Base-by-base conservation (phyloP, 176 grass and related monocot genomes). In the Hyparrhenia diplandra region DNA sequence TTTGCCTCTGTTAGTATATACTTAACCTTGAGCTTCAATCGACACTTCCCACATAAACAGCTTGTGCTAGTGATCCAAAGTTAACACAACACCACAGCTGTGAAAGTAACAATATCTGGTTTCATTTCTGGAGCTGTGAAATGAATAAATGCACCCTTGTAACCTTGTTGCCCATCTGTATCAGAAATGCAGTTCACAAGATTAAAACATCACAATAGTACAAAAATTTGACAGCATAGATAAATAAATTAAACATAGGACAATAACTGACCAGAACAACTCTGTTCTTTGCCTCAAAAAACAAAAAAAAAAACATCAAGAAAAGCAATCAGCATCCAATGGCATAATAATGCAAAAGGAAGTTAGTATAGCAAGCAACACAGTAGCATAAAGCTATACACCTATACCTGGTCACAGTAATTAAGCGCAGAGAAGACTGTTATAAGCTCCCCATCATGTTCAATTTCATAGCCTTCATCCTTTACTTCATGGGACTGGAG, bases 131-230 rank as follows among this genome's bases (percentile, higher is more conserved):
- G 91, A 75, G 89, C 85, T 30, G 64, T 78, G 23, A 94, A 93
- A 63, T 77, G 90, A 78, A 99, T 94, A 83, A 90, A 93, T 81
- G 93, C 97, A 83, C 97, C 97, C 78, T 91, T 99, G 83, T 99
- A 83, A 93, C 97, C 78, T 91, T 99, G 83, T 99, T 99, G 47
- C 85, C 93, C 91, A 99, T 99, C 97, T 90, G 89, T 67, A 84
- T 75, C 57, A 79, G 66, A 65, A 64, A 67, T 21, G 17, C 47
- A 73, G 40, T 61, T 52, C 32, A 57, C 65, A 80, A 29, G 4
- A 69, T 55, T 51, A 68, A 27, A 25, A 54, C 11, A 46, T 1
- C 21, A 40, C 23, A 42, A 42, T 16, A 28, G 23, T 39, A 35
- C 25, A 31, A 2, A 32, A 29, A 61, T 6, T 74, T 34, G 31